Conservation (phyloP, 169 alveolate genomes). For the Plasmodium reichenowi region DNA sequence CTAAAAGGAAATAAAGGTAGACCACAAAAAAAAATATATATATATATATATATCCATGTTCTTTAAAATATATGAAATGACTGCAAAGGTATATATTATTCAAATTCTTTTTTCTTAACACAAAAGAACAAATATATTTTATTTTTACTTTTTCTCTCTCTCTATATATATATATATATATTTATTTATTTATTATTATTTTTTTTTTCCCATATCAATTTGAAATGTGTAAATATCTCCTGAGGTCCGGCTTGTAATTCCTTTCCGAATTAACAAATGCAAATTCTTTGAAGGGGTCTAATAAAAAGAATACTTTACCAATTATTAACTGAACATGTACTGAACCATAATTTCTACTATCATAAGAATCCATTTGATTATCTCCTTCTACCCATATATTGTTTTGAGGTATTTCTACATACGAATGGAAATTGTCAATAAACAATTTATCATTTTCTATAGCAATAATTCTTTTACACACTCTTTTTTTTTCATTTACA, state of each 20-base stretch:
- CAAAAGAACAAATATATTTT: too few relatives aligned
- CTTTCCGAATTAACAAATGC: constrained; percentile 13
- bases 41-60: too few relatives aligned
- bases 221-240: not conserved
- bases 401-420: constrained; percentile 52
- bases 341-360: constrained; percentile 75
- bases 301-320: constrained; percentile 56
- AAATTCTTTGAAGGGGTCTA: constrained; percentile 65
- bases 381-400: constrained; percentile 76
- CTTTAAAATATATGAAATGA: too few relatives aligned
- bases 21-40: too few relatives aligned
- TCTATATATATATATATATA: too few relatives aligned
- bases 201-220: not conserved
- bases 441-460: constrained; percentile 65
- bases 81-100: too few relatives aligned
- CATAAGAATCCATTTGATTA: constrained; percentile 71
- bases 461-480: constrained; percentile 75
- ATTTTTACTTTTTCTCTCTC: too few relatives aligned
- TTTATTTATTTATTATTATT: too few relatives aligned
- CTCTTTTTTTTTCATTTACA: constrained; percentile 71
- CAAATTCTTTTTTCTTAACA: too few relatives aligned
- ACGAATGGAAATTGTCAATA: constrained; percentile 35
- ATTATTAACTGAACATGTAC: constrained; percentile 55
- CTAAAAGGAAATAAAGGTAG: too few relatives aligned
- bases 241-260: not conserved